Evolutionary conservation across 495 filamentous ascomycete genomes (phyloP).

Genomic region (Aspergillus haitiensis): DNA sequence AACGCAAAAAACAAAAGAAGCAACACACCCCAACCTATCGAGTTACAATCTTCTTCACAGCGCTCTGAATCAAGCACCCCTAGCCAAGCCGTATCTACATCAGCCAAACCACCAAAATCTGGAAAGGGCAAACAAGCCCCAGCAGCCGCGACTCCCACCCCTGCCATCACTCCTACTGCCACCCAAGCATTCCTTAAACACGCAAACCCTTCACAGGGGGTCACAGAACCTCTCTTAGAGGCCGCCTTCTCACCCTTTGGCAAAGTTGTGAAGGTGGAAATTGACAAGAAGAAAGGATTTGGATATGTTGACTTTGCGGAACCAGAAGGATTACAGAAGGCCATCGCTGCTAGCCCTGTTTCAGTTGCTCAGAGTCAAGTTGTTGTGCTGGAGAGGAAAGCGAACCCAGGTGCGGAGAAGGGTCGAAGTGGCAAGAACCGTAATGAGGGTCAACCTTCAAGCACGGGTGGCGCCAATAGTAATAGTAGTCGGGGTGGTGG

Average conservation of each 20-base stretch:
- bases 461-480: conserved; percentile 8
- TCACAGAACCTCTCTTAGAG: conserved; percentile 75
- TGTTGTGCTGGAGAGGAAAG: conserved; percentile 80
- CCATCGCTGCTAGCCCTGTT: conserved; percentile 78
- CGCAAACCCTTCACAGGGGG: conserved; percentile 86
- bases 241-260: conserved; percentile 71
- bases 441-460: conserved; percentile 31
- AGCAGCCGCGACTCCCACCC: conserved; percentile 30
- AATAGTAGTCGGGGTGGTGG: conserved; percentile 19
- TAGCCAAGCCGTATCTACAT: conserved; percentile 31
- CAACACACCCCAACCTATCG: conserved; percentile 26
- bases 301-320: conserved; percentile 85
- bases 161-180: conserved; percentile 39
- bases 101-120: conserved; percentile 35
- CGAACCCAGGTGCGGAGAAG: conserved; percentile 40
- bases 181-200: conserved; percentile 92
- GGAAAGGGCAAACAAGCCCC: conserved; percentile 35
- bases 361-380: conserved; percentile 80
- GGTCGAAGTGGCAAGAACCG: conserved; percentile 42
- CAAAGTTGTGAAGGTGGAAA: conserved; percentile 72
- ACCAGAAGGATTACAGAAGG: conserved; percentile 66
- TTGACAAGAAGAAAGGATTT: conserved; percentile 90
- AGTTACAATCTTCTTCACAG: conserved; percentile 32
- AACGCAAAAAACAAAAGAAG: conserved; percentile 27
- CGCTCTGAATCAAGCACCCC: conserved; percentile 28